These are phyloP conservation scores for Ophiostoma sp. DNA, from an alignment of 2,329 filamentous ascomycete species.

Conservation along the genomic window DNA sequence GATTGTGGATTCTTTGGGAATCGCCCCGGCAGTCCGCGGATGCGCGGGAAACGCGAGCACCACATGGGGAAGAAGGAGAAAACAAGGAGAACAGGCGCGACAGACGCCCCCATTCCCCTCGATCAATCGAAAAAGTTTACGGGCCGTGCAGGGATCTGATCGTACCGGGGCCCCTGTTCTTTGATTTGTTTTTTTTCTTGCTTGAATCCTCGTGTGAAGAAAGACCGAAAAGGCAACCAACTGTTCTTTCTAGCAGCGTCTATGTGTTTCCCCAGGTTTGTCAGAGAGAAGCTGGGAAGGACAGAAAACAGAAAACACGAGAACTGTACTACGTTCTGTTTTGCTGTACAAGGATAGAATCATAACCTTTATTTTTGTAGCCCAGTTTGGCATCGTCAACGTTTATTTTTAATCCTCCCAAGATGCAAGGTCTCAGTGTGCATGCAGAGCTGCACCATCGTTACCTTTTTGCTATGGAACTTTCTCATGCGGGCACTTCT, in stretches of 20 bases:
- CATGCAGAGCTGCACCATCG: not conserved
- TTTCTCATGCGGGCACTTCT: not conserved
- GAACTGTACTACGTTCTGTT: not conserved
- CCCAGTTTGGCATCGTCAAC: not conserved
- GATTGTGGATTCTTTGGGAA: not conserved
- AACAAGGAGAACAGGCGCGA: not conserved
- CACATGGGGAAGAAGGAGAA: not conserved
- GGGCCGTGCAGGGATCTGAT: not conserved
- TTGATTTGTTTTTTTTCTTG: not conserved
- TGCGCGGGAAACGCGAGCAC: not conserved
- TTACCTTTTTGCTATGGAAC: not conserved
- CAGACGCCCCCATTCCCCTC: not conserved
- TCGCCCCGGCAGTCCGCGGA: not conserved
- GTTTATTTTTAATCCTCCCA: slow-evolving; percentile 2
- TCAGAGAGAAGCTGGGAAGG: not conserved
- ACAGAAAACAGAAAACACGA: not conserved
- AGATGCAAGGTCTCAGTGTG: not conserved
- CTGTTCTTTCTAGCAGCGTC: not conserved
- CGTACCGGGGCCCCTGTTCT: not conserved
- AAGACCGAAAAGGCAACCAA: not conserved
- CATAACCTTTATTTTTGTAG: not conserved
- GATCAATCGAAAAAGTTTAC: not conserved
- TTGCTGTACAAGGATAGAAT: not conserved
- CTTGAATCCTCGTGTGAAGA: not conserved
- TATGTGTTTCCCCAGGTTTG: not conserved